Evolutionary conservation across 768 basidiomycete species (phyloP), one percentile per base, ranked within the genome.

Genomic region (Amanita inopinata): DNA sequence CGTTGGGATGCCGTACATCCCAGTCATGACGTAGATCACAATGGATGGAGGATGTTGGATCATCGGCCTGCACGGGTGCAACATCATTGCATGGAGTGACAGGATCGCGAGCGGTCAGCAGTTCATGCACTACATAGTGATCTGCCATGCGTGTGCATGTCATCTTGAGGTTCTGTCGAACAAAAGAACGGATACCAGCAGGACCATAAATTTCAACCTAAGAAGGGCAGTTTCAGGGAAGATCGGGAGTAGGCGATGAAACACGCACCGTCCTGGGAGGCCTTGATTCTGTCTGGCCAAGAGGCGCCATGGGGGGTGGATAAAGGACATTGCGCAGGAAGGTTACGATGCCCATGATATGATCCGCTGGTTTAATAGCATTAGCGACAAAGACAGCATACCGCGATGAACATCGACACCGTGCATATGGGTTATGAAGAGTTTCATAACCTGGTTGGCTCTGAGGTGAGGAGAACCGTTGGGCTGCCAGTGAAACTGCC

Each of bases 361-460:
- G 85, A 57, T 87, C 82, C 25, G 76, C 86, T 68, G 45, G n/a
- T n/a, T 23, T 43, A 47, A 32, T 35, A 33, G 33, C 12, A 24
- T 31, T 44, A 23, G 43, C 22, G 20, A 28, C 47, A 33, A 9
- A 32, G 24, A 17, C n/a, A 6, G n/a, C 22, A 27, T 23, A 12
- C 17, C 5, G 11, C 19, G 25, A 44, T 9, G 7, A 11, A 10
- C 23, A 33, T 36, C 52, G 61, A 35, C 53, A 80, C 88, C 76
- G 53, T 91, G 88, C 76, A 89, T 79, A 51, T 90, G 89, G 1
- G 88, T 90, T 39, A 91, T 67, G 57, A 91, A 89, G 33, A 92
- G 71, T 53, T 81, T 85, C 2, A 61, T 60, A 20, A 90, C 65
- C 45, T 62, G 73, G 25, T 56, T 65, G 12, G 69, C 53, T 51